Conservation (phyloP, 2,329 filamentous ascomycete genomes). For the Xylaria sp. region DNA sequence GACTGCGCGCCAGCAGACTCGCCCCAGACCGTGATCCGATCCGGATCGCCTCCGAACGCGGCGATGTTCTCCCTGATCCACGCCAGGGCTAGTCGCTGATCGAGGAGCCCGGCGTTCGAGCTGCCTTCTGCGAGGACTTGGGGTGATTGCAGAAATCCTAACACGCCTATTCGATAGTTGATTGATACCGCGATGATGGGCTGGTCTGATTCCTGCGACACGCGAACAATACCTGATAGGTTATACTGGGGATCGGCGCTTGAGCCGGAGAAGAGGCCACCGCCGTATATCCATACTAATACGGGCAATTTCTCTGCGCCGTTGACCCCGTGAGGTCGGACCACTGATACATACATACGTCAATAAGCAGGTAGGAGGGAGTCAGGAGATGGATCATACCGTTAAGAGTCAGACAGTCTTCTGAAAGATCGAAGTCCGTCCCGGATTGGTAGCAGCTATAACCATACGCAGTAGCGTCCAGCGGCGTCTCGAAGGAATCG, state of each 20-base stretch:
- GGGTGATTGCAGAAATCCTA: constrained; percentile 42
- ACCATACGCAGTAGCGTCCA: constrained; percentile 55
- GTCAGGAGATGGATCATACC: neutral
- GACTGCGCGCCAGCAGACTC: neutral
- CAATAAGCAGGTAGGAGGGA: neutral
- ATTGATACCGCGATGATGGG: neutral
- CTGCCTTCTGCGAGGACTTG: constrained; percentile 21
- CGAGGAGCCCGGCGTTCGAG: constrained; percentile 52
- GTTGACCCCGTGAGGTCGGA: constrained; percentile 51
- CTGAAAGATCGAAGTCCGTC: constrained; percentile 53
- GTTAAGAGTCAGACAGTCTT: constrained; percentile 58
- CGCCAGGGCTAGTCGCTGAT: constrained; percentile 58
- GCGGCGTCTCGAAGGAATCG: constrained; percentile 51
- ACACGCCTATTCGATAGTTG: neutral
- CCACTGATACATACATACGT: constrained; percentile 39
- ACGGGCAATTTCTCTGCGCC: constrained; percentile 50
- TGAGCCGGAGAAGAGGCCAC: constrained; percentile 62
- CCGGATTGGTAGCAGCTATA: constrained; percentile 59
- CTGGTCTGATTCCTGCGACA: constrained; percentile 36
- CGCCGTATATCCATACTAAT: constrained; percentile 68
- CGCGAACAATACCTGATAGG: constrained; percentile 68
- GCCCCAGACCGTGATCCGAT: neutral
- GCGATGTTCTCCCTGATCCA: constrained; percentile 58
- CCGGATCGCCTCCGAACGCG: constrained; percentile 33
- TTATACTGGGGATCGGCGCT: constrained; percentile 68